A percentile compares a stretch with the other conserved stretches of the same genome.
Conservation (phyloP, 208 protist species). For the Trichomonas vaginalis region DNA sequence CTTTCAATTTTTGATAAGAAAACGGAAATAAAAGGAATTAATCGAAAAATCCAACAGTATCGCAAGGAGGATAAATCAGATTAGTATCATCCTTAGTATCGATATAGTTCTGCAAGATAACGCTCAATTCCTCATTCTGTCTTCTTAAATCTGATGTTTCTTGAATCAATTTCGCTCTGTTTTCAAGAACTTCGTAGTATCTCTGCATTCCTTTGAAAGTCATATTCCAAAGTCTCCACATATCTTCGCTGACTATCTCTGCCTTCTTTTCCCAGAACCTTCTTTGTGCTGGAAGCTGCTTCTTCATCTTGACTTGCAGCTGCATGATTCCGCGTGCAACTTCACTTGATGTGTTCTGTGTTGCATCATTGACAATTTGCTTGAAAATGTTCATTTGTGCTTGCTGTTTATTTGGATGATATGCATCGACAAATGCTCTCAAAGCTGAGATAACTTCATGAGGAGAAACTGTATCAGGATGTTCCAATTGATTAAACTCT, state of each 20-base stretch:
- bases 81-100: background rate
- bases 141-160: background rate
- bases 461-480: background rate
- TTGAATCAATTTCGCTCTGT: background rate
- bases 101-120: background rate
- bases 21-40: too few relatives aligned
- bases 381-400: background rate
- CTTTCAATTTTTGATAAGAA: too few relatives aligned
- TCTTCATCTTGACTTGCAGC: background rate
- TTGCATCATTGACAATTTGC: background rate
- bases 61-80: background rate
- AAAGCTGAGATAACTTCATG: background rate
- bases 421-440: background rate
- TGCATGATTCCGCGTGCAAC: background rate
- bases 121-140: background rate
- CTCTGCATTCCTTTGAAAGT: slow-evolving; percentile 1
- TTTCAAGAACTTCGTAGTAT: background rate
- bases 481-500: background rate
- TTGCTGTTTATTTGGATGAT: background rate
- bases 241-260: background rate
- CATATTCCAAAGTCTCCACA: background rate
- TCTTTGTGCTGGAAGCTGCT: background rate
- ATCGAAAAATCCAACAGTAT: slow-evolving; percentile 5
- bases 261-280: background rate
- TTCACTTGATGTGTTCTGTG: background rate